Base-by-base conservation (phyloP, 495 filamentous ascomycete genomes). In the Podospora appendiculata region DNA sequence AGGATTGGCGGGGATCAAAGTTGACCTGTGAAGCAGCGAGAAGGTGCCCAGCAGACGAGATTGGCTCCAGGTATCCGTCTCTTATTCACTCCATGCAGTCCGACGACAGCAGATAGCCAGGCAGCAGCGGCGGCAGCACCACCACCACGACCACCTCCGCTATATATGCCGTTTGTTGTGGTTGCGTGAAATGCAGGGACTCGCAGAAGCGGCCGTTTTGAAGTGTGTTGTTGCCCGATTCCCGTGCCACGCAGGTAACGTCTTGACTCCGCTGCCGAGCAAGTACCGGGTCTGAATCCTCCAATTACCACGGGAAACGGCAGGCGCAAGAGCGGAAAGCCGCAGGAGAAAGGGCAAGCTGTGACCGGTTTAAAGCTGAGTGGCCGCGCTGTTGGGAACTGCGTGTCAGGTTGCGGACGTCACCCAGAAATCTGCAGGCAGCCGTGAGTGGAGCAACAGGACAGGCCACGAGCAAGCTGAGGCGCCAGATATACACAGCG, bases 301-400 rank as follows among this genome's bases (percentile, higher is more conserved):
- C 62, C 62, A 65, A 65, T 65, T 41, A 60, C 50, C 52, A 33
- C 45, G 39, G 32, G 12, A 50, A 36, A 17, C 38, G 2, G 14
- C 50, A 53, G 52, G 47, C 25, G 17, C 14, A 45, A 36, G 41
- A 33, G 50, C 59, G 53, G 55, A 35, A 52, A 40, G 45, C 18
- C 39, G 55, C 54, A 55, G 54, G 32, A 34, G 10, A 36, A 35
- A 42, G 45, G 35, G 51, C 53, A 55, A 44, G 46, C 8, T 47
- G 52, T 52, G 46, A 32, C 32, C 45, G 41, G 44, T 49, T 49
- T 51, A 38, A 38, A 56, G 46, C 53, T 51, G 49, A 58, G 58
- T 49, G 54, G 60, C 63, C 63, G 56, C 44, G 56, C 51, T 50
- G 62, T 66, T 58, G 60, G 60, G 56, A 63, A 61, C 56, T 38